Evolutionary conservation across 306 rosid species (phyloP).

Genomic region (Macrotyloma uniflorum): DNA sequence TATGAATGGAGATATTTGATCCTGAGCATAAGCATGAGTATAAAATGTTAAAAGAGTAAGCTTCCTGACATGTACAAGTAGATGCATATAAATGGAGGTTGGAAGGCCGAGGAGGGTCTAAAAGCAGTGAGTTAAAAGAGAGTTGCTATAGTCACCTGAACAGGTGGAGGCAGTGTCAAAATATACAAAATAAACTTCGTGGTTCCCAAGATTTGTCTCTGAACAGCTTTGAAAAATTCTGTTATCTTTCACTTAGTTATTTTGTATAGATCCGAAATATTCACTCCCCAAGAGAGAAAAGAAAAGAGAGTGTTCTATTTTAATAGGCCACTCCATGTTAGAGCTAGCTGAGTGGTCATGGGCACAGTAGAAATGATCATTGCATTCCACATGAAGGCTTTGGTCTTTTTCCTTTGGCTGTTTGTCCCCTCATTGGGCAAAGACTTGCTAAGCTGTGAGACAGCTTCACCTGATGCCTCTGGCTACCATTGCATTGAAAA

Average conservation of each 20-base stretch:
- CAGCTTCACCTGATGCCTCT: conserved; percentile 51
- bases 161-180: conserved; percentile 44
- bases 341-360: conserved; percentile 43
- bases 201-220: conserved; percentile 65
- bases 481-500: conserved; percentile 60
- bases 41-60: conserved; percentile 18
- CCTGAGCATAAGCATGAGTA: background rate
- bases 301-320: conserved; percentile 33
- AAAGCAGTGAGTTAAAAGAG: conserved; percentile 40
- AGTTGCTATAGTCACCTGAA: conserved; percentile 34
- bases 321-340: conserved; percentile 47
- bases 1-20: background rate
- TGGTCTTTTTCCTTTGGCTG: conserved; percentile 53
- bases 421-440: conserved; percentile 55
- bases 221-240: conserved; percentile 45
- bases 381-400: conserved; percentile 50
- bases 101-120: conserved; percentile 41
- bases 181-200: conserved; percentile 41
- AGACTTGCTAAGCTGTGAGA: conserved; percentile 51
- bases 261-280: conserved; percentile 69
- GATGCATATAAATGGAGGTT: conserved; percentile 43
- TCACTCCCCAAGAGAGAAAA: conserved; percentile 49
- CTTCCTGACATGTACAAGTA: conserved; percentile 31
- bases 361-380: conserved; percentile 51
- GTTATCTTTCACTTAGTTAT: conserved; percentile 35